Evolutionary conservation across 805 yeast genomes (phyloP), one percentile per base, ranked within the genome.

Genomic region (Pichia cabralensis): DNA sequence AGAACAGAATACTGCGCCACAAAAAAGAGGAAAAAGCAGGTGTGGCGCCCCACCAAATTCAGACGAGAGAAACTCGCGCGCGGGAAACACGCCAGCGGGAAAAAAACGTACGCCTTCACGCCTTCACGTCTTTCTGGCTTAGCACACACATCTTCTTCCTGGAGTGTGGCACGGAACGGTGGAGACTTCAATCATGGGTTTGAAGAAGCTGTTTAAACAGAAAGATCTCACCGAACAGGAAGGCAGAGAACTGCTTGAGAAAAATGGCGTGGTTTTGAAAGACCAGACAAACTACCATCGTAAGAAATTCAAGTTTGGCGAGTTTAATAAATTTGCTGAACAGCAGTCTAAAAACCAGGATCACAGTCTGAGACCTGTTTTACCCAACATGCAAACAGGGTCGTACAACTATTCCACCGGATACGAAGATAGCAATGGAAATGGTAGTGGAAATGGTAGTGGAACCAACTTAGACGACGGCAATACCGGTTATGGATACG

Each of bases 151-250:
- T n/a, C n/a, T n/a, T n/a, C n/a, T n/a, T n/a, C n/a, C n/a, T n/a
- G n/a, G n/a, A n/a, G n/a, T n/a, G n/a, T n/a, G n/a, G n/a, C n/a
- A n/a, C n/a, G n/a, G n/a, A n/a, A n/a, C n/a, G n/a, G n/a, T n/a
- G n/a, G n/a, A n/a, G n/a, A n/a, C n/a, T n/a, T n/a, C 32, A 20
- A 30, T 11, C 6, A 70, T 69, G 76, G 76, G 75, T 12, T 41
- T 69, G 34, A 69, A 63, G 47, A 65, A 62, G 29, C 53, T 67
- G 30, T 70, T 69, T 49, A 70, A 60, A 36, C 65, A 71, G 11
- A 60, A 64, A 34, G 76, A 71, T 46, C 62, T 62, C 35, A 59
- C 63, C 5, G 53, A 56, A 16, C 62, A 61, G 12, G 61, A 61
- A 28, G 58, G 64, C 29, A 52, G 62, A 26, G 69, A 68, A 11